Base-by-base conservation (phyloP, 352 stramenopile species). In the Thalassiosira hispida region DNA sequence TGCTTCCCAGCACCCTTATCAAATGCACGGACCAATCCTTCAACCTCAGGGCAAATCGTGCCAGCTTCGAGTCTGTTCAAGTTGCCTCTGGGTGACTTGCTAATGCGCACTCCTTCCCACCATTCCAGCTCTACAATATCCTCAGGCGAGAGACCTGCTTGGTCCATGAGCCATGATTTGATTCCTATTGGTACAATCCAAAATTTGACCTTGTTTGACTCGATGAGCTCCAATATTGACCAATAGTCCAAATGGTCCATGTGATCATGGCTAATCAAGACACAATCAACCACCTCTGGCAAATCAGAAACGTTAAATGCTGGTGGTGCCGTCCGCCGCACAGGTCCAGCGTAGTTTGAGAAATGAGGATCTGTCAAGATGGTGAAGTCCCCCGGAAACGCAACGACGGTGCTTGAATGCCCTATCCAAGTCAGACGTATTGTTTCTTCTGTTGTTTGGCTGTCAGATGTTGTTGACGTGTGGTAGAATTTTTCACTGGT, bases 211-310 rank as follows among this genome's bases (percentile, higher is more conserved):
- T 81, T 87, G 12, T 70, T 76, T 29, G 71, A 68, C 18, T 83
- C 68, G 56, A 84, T 65, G 12, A 79, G 70, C 51, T 79, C 79
- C 42, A 69, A 74, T 29, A 73, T 67, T 57, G 61, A 73, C 65
- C 60, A 77, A 64, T 82, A 82, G 29, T 82, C 61, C 22, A 69
- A 66, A 53, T 84, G 49, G 72, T 93, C 87, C 31, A 90, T 64
- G 46, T 93, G 87, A 74, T 93, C 87, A 69, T 91, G 90, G 65
- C 90, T 88, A 65, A 79, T 87, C 27, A 92, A 66, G 49, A 92
- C 62, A 42, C 80, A 82, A 62, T 83, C 74, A 38, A 91, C 83
- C 29, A 91, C 29, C 1, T 68, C n/a, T 42, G 70, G 57, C 49
- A 92, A 72, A 38, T 91, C 81, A 27, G 53, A 57, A 16, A 88